Evolutionary conservation across 805 yeast genomes (phyloP), one percentile per base, ranked within the genome.

Genomic region (Komagataella ulmi): DNA sequence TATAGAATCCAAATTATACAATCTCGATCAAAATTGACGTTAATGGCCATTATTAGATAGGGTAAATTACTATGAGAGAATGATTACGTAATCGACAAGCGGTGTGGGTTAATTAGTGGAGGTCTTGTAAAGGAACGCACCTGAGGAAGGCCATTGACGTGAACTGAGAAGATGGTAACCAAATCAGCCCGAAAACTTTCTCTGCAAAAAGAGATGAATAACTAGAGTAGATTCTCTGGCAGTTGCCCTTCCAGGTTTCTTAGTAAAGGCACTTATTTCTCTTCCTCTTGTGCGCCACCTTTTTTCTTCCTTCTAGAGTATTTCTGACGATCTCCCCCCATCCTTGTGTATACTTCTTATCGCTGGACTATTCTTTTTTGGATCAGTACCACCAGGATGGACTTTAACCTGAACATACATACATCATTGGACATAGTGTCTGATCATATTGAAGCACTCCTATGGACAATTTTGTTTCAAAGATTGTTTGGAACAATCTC

Each of bases 391-490:
- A 45, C 21, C 3, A 45, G 24, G 30, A 73, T 73, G 80, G 79
- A 77, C 59, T 74, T 69, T 65, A 65, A 67, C 4, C 63, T 79
- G 52, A 72, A 70, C 53, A 56, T 79, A 48, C 67, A 71, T 8
- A 75, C 79, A 1, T 85, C 80, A 54, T 61, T 79, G 51, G 73
- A 77, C 48, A 75, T 76, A 48, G 71, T 75, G 6, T 67, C 76
- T 50, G 87, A 81, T 53, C 76, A 79, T 7, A 63, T 79, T 14
- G 74, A 71, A 71, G 87, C 85, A 1, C 65, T 83, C 24, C 62
- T 86, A 51, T 80, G 86, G 70, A 69, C 86, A 2, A 78, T 85
- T 17, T 76, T 85, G 61, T 85, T 85, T 62, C 77, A 80, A 52
- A 67, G 95, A 47, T 66, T 83, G 24, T 79, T 86, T 60, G 91